Evolutionary conservation across 2,329 filamentous ascomycete genomes (phyloP), one percentile per base, ranked within the genome.

Genomic region (Fusarium piperis): DNA sequence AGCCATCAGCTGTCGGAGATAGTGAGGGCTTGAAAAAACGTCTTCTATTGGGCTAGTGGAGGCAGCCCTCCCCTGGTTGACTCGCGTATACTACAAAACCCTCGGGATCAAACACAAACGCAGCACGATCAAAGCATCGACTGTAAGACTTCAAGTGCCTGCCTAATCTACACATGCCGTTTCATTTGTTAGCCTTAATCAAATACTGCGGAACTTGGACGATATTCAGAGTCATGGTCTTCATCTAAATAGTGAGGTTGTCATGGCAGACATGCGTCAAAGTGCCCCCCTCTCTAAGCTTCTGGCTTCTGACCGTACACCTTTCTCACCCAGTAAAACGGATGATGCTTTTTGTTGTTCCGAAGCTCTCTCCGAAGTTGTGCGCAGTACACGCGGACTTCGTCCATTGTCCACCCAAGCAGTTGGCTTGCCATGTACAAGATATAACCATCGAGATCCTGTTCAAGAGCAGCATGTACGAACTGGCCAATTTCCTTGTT

Each of bases 401-500:
- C 61, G 2, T 68, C 62, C 56, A 63, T 68, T 0, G 48, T 48
- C 65, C 65, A 70, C 10, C 44, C 53, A 16, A 65, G 38, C 9
- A 70, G 41, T 15, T 62, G 48, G 32, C 23, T 70, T 2, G 68
- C 62, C 65, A 68, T 70, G 23, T 65, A 70, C 20, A 68, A 11
- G 12, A 68, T 59, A 12, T 63, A 65, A 2, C 68, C 68, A 16
- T 68, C 68, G 11, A 70, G 58, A 23, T 70, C 68, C n/a, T 62
- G 62, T 46, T 70, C 68, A 8, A 70, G 36, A 5, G 65, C 59
- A 15, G 55, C 41, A 10, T 65, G 61, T 4, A 63, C 53, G 28
- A 56, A 70, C n/a, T 53, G 59, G 5, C 68, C 68, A 3, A 70
- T 57, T 32, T 70, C 57, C 3, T 56, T 38, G 39, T 60, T 52